Evolutionary conservation across 2,329 filamentous ascomycete genomes (phyloP).

Genomic region (Dryadomyces quercus-mongolicae): DNA sequence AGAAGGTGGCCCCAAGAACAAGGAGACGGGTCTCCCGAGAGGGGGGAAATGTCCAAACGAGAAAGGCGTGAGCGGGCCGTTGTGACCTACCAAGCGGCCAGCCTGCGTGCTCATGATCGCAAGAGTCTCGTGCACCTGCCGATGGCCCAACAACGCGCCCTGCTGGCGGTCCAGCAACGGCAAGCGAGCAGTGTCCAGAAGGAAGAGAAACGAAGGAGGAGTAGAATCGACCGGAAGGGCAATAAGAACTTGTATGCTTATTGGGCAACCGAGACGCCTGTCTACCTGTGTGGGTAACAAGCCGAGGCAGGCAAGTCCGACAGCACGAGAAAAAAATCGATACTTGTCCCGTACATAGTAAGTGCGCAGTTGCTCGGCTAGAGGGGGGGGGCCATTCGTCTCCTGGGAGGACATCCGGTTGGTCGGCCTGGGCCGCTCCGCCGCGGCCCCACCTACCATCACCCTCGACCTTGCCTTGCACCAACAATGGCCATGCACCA

Average conservation of each 20-base stretch:
- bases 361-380: too few species aligned
- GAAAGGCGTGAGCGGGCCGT: not conserved
- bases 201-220: not conserved
- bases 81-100: not conserved
- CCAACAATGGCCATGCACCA: too few species aligned
- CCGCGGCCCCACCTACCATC: too few species aligned
- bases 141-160: not conserved
- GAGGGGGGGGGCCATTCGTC: too few species aligned
- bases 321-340: too few species aligned
- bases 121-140: not conserved
- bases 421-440: too few species aligned
- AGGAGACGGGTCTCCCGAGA: too few species aligned
- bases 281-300: slow-evolving; percentile 18
- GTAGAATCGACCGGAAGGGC: slow-evolving; percentile 20
- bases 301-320: not conserved
- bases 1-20: not conserved
- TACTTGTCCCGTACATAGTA: too few species aligned
- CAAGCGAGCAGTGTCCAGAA: not conserved
- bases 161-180: slow-evolving; percentile 13
- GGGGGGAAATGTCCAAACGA: not conserved
- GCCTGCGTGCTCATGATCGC: not conserved
- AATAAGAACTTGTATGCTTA: slow-evolving; percentile 23
- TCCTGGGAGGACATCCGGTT: too few species aligned
- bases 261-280: slow-evolving; percentile 20
- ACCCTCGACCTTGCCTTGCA: too few species aligned